These are phyloP conservation scores for Gardenia jasminoides DNA, from an alignment of 257 asterid genomes.

Conservation along the genomic window DNA sequence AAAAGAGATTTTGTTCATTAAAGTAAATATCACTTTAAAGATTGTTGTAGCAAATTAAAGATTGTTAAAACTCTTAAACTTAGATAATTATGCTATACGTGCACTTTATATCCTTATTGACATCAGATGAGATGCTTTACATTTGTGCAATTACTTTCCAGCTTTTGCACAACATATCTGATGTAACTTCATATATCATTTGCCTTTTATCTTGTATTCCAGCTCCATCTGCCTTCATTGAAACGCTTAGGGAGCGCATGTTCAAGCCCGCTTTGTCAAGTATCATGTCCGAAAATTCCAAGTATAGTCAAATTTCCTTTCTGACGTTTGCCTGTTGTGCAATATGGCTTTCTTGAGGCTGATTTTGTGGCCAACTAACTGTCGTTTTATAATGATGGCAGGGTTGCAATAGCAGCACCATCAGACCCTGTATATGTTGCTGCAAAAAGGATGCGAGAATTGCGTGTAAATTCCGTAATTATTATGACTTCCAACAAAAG, in stretches of 20 bases:
- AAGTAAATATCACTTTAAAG: no score
- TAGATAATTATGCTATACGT: neutral
- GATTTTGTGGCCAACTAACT: constrained; percentile 19
- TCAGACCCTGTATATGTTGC: constrained; percentile 86
- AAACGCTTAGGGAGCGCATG: constrained; percentile 86
- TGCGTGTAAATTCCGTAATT: constrained; percentile 76
- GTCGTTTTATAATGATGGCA: constrained; percentile 33
- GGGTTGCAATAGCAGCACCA: constrained; percentile 70
- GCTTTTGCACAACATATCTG: neutral
- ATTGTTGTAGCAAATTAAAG: neutral
- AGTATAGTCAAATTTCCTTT: constrained; percentile 39
- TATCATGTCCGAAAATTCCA: constrained; percentile 64
- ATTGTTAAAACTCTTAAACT: no score
- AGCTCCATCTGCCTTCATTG: constrained; percentile 87
- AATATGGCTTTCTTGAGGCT: constrained; percentile 11
- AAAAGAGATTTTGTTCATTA: neutral
- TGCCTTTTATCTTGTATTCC: constrained; percentile 28
- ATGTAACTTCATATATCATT: neutral
- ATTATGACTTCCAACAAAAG: constrained; percentile 61
- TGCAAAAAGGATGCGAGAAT: constrained; percentile 87
- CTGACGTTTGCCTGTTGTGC: constrained; percentile 1
- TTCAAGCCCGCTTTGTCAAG: constrained; percentile 91
- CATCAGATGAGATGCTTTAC: neutral
- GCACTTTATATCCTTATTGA: neutral
- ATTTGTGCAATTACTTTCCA: neutral